phyloP scores from a whole-genome alignment of 192 early-diverging fungal genomes.

The Piromyces sp. region DNA sequence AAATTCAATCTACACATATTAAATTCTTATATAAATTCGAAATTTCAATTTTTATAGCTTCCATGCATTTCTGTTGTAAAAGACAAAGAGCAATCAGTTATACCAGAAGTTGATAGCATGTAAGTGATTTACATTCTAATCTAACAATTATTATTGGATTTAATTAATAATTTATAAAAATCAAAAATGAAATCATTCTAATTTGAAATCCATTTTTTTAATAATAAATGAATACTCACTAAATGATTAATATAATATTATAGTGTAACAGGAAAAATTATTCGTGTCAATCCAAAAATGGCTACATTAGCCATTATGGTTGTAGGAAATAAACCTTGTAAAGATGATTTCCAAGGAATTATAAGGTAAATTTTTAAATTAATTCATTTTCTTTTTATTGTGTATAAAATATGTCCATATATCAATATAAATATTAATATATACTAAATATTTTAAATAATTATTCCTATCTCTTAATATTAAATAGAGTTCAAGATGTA shows the following conservation, averaged over 20 bases:
- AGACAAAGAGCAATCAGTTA: conserved; percentile 42
- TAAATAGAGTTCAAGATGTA: conserved; percentile 67
- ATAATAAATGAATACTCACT: too few species aligned
- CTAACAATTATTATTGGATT: too few species aligned
- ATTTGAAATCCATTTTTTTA: neutral
- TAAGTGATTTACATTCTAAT: conserved; percentile 5
- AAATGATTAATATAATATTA: conserved; percentile 10
- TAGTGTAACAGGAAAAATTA: conserved; percentile 61
- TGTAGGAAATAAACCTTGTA: conserved; percentile 56
- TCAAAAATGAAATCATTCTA: neutral
- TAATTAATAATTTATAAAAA: too few species aligned
- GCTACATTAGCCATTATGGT: conserved; percentile 85
- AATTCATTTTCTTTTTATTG: neutral
- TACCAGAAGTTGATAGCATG: conserved; percentile 57
- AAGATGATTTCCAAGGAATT: conserved; percentile 76
- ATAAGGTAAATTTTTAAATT: conserved; percentile 29
- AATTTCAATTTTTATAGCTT: neutral
- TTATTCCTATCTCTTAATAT: too few species aligned
- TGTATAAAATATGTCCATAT: neutral
- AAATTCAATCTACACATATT: too few species aligned
- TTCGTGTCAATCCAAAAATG: conserved; percentile 71
- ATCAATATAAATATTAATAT: too few species aligned
- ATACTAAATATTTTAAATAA: too few species aligned
- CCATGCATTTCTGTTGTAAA: conserved; percentile 21
- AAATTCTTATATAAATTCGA: too few species aligned